Evolutionary conservation across 306 rosid genomes (phyloP).

Genomic region (Medicago arabica): DNA sequence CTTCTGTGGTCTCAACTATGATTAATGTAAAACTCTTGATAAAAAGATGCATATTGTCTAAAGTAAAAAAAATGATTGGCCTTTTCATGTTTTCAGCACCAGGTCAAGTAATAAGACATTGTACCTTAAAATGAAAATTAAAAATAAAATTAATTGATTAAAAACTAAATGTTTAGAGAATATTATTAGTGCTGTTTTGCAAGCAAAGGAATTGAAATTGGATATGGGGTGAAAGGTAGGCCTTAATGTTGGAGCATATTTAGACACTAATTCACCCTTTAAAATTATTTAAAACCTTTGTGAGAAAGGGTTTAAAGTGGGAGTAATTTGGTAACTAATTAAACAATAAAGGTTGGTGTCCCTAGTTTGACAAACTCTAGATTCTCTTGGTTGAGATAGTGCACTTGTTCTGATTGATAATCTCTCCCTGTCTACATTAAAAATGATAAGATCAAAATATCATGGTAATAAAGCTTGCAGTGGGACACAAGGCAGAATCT

Average conservation of each 20-base stretch:
- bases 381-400: constrained; percentile 50
- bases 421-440: constrained; percentile 48
- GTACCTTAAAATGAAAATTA: constrained; percentile 41
- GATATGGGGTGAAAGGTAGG: constrained; percentile 36
- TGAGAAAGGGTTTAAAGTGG: constrained; percentile 53
- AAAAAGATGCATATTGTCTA: constrained; percentile 30
- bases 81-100: constrained; percentile 36
- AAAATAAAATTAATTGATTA: background rate
- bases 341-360: constrained; percentile 48
- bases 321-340: constrained; percentile 56
- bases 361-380: constrained; percentile 58
- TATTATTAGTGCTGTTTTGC: constrained; percentile 30
- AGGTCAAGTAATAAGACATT: constrained; percentile 45
- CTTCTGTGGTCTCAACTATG: constrained; percentile 20
- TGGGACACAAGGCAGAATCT: constrained; percentile 56
- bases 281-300: constrained; percentile 46
- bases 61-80: constrained; percentile 43
- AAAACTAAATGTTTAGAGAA: constrained; percentile 25
- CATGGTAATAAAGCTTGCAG: constrained; percentile 42
- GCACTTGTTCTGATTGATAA: constrained; percentile 48
- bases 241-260: constrained; percentile 46
- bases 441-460: constrained; percentile 49
- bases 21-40: constrained; percentile 23
- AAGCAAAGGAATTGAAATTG: constrained; percentile 38
- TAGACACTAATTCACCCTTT: constrained; percentile 45